These are phyloP conservation scores for Hypsizygus marmoreus DNA, from an alignment of 768 basidiomycete genomes.

Conservation along the genomic window DNA sequence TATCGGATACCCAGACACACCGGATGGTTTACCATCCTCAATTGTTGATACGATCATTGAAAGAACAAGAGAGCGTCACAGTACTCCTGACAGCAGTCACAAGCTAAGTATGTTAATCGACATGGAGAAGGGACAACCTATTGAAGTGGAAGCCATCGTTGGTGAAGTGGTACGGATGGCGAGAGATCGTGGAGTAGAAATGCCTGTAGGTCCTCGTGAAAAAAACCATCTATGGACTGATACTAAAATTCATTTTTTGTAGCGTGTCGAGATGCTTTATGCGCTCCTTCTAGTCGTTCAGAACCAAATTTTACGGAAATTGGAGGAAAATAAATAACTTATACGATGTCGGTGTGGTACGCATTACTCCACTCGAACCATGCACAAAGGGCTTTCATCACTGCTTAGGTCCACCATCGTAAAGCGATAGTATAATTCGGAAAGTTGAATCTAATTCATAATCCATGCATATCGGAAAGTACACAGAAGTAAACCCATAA, in stretches of 20 bases:
- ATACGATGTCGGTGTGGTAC: too few species aligned
- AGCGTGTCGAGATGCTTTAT: constrained; percentile 69
- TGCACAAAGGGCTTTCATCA: too few species aligned
- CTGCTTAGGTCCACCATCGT: too few species aligned
- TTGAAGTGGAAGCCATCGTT: constrained; percentile 69
- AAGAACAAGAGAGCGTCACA: constrained; percentile 39
- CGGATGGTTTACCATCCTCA: constrained; percentile 48
- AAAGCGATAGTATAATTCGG: too few species aligned
- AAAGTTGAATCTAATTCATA: neutral
- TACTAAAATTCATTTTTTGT: neutral
- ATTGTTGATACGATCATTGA: constrained; percentile 40
- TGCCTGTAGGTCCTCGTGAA: constrained; percentile 54
- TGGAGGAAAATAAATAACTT: constrained; percentile 9
- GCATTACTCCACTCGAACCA: too few species aligned
- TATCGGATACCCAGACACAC: constrained; percentile 22
- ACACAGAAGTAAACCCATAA: neutral
- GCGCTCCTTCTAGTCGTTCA: constrained; percentile 58
- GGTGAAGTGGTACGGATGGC: constrained; percentile 63
- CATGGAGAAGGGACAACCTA: constrained; percentile 50
- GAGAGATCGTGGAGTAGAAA: constrained; percentile 39
- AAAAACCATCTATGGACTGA: neutral
- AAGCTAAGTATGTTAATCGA: constrained; percentile 68
- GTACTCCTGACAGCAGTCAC: constrained; percentile 43
- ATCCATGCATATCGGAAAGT: neutral
- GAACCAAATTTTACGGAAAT: constrained; percentile 55